phyloP scores from a whole-genome alignment of 306 rosid genomes.

The Lablab purpureus region DNA sequence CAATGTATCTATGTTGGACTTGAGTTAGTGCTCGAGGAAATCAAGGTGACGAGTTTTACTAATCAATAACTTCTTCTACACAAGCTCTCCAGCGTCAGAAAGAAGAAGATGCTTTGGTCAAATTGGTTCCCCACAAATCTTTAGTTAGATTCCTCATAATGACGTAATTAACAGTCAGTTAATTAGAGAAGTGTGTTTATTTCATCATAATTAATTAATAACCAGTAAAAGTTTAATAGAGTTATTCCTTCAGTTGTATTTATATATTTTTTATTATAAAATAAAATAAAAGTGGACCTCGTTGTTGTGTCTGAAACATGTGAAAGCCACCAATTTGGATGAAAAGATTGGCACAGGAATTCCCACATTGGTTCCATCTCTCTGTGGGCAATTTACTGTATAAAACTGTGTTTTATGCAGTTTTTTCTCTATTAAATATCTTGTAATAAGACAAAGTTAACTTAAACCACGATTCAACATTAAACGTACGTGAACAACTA shows the following conservation, averaged over 20 bases:
- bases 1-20: not conserved
- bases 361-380: not conserved
- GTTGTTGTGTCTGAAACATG: not conserved
- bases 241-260: too few species aligned
- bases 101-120: not conserved
- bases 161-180: slow-evolving; percentile 13
- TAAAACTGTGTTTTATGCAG: not conserved
- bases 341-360: not conserved
- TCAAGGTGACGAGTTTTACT: slow-evolving; percentile 2
- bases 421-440: not conserved
- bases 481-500: not conserved
- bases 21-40: not conserved
- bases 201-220: slow-evolving; percentile 10
- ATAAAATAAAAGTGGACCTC: too few species aligned
- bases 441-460: not conserved
- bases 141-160: not conserved
- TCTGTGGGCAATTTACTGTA: not conserved
- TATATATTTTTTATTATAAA: too few species aligned
- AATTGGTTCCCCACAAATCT: not conserved
- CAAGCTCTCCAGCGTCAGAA: not conserved
- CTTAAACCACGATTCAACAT: not conserved
- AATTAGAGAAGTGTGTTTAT: not conserved
- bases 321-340: not conserved
- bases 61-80: not conserved
- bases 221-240: not conserved